Evolutionary conservation across 495 filamentous ascomycete genomes (phyloP).

Genomic region (Aspergillus diversus): DNA sequence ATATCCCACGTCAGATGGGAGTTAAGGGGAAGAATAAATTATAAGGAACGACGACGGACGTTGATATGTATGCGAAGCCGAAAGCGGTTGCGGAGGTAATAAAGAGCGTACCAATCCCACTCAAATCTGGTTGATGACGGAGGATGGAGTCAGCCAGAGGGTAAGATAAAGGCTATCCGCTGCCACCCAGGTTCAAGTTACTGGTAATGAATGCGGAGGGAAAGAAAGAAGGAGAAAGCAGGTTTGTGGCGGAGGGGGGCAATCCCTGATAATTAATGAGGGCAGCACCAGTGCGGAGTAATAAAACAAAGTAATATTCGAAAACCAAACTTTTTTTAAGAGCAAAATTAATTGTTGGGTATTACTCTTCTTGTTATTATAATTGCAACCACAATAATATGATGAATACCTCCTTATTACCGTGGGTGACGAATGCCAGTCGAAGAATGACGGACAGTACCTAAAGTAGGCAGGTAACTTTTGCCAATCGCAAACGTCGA

Average conservation of each 20-base stretch:
- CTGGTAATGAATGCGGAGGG: conserved; percentile 9
- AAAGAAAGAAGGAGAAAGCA: conserved; percentile 25
- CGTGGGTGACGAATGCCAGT: conserved; percentile 14
- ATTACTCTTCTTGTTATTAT: conserved; percentile 1
- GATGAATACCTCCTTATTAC: conserved; percentile 7
- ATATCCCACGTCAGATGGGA: conserved; percentile 4
- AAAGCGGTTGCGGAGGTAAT: not conserved
- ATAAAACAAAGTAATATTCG: not conserved
- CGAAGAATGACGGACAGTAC: conserved; percentile 26
- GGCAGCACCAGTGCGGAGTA: not conserved
- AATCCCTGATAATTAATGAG: conserved; percentile 11
- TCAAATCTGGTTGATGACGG: not conserved
- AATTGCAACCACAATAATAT: conserved; percentile 16
- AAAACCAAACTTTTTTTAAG: not conserved
- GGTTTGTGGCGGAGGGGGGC: conserved; percentile 16
- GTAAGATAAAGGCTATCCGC: not conserved
- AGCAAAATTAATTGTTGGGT: too few species aligned
- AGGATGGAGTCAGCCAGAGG: not conserved
- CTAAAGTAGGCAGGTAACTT: not conserved
- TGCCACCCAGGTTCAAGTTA: not conserved
- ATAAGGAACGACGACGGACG: not conserved
- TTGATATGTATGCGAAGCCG: not conserved
- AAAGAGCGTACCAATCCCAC: conserved; percentile 8
- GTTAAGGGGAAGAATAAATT: conserved; percentile 5
- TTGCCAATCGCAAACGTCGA: conserved; percentile 25